Percentiles rank a stretch among this genome's conserved stretches.
These are phyloP conservation scores for Colletotrichum australisinense DNA, from an alignment of 2,329 filamentous ascomycete species.

Conservation along the genomic window DNA sequence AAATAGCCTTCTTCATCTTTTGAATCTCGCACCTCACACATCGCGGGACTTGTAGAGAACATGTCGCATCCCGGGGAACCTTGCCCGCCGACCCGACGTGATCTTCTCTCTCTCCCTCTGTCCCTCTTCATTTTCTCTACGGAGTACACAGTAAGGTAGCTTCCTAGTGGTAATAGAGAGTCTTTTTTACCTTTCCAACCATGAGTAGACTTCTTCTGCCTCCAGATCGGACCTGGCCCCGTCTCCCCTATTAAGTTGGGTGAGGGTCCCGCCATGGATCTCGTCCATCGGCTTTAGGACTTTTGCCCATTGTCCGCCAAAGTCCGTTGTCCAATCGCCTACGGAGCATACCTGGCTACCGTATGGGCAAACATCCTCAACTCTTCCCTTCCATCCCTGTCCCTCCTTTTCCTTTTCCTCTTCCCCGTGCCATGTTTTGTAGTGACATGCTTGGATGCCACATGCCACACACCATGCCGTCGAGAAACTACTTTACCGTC, in stretches of 20 bases:
- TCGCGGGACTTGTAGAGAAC: neutral
- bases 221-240: neutral
- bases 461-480: conserved; percentile 13
- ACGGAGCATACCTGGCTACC: neutral
- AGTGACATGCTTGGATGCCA: conserved; percentile 13
- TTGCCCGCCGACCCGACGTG: conserved; percentile 4
- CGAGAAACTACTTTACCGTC: neutral
- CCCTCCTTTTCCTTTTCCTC: neutral
- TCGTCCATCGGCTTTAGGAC: neutral
- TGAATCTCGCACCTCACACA: conserved; percentile 7
- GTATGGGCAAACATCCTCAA: too few relatives aligned
- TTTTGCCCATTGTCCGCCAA: neutral
- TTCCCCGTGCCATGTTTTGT: conserved; percentile 11
- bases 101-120: neutral
- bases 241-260: neutral
- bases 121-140: neutral
- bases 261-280: neutral
- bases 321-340: neutral
- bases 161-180: neutral
- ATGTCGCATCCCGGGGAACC: conserved; percentile 19
- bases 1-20: conserved; percentile 4
- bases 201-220: neutral
- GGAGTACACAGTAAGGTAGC: neutral
- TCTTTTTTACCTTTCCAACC: neutral
- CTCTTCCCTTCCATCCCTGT: too few relatives aligned